phyloP scores from a whole-genome alignment of 805 yeast species.

The Schwanniomyces pseudopolymorphus region DNA sequence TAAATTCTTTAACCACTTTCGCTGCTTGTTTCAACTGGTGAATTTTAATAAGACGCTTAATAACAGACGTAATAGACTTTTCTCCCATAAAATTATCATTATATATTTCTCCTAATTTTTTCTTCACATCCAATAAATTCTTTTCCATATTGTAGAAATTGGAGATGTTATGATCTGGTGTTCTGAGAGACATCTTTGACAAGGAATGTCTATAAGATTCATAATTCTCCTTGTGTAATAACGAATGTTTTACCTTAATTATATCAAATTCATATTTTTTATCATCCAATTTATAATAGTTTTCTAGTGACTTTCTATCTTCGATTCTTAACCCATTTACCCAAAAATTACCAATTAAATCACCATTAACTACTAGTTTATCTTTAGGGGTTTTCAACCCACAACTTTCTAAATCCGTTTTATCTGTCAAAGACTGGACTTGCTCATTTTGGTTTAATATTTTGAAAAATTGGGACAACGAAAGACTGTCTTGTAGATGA shows the following conservation, averaged over 20 bases:
- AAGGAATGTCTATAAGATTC: constrained; percentile 25
- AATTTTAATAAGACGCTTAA: constrained; percentile 29
- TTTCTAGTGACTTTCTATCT: constrained; percentile 21
- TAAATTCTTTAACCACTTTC: constrained; percentile 32
- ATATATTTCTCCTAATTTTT: constrained; percentile 33
- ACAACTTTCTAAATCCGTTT: constrained; percentile 19
- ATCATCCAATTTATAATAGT: constrained; percentile 32
- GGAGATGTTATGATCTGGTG: constrained; percentile 18
- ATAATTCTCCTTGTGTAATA: constrained; percentile 16
- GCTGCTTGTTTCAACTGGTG: constrained; percentile 37
- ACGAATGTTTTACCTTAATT: constrained; percentile 14
- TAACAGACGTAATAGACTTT: constrained; percentile 24
- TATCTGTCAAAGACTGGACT: constrained; percentile 24
- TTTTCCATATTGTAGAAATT: constrained; percentile 27
- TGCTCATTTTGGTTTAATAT: constrained; percentile 51
- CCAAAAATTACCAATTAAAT: constrained; percentile 40
- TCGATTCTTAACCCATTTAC: constrained; percentile 25
- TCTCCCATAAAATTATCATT: constrained; percentile 26
- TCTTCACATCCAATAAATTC: constrained; percentile 31
- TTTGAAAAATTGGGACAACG: constrained; percentile 69
- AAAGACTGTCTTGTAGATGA: constrained; percentile 51
- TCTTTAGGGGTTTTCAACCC: constrained; percentile 9
- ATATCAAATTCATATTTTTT: constrained; percentile 19
- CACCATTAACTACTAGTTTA: constrained; percentile 34
- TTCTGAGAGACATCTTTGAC: constrained; percentile 16